These are phyloP conservation scores for Alisma plantagoaquatica DNA, from an alignment of 106 monocot genomes.

Conservation along the genomic window DNA sequence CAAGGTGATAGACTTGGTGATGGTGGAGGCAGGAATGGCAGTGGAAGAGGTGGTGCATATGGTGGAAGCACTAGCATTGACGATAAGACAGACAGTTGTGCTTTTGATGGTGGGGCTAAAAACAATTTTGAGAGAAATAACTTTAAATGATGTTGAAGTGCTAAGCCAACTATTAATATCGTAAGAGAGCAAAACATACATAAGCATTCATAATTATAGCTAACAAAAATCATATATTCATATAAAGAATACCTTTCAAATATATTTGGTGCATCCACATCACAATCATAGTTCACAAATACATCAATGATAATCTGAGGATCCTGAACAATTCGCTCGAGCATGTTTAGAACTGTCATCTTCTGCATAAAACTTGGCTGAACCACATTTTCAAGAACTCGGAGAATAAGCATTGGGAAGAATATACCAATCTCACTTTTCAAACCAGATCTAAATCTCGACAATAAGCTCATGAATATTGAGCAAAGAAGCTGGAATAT, in stretches of 20 bases:
- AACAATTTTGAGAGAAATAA: too few species aligned
- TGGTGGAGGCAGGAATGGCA: too few species aligned
- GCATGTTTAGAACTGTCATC: constrained; percentile 81
- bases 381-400: constrained; percentile 88
- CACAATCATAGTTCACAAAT: constrained; percentile 99
- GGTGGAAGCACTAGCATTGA: too few species aligned
- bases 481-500: constrained; percentile 96
- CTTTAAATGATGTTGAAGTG: too few species aligned
- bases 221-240: too few species aligned
- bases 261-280: constrained; percentile 96
- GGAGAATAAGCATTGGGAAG: constrained; percentile 94
- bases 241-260: constrained; percentile 83
- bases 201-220: too few species aligned
- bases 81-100: too few species aligned
- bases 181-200: too few species aligned
- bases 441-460: constrained; percentile 80
- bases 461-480: constrained; percentile 67
- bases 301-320: constrained; percentile 86
- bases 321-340: constrained; percentile 84
- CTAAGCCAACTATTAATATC: too few species aligned
- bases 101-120: too few species aligned
- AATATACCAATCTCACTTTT: constrained; percentile 96
- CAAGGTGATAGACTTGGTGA: too few species aligned
- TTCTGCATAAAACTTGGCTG: constrained; percentile 97
- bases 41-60: too few species aligned